Percentiles rank a stretch among this genome's conserved stretches.
Conservation (phyloP, 768 basidiomycete genomes). For the Russula virescens region DNA sequence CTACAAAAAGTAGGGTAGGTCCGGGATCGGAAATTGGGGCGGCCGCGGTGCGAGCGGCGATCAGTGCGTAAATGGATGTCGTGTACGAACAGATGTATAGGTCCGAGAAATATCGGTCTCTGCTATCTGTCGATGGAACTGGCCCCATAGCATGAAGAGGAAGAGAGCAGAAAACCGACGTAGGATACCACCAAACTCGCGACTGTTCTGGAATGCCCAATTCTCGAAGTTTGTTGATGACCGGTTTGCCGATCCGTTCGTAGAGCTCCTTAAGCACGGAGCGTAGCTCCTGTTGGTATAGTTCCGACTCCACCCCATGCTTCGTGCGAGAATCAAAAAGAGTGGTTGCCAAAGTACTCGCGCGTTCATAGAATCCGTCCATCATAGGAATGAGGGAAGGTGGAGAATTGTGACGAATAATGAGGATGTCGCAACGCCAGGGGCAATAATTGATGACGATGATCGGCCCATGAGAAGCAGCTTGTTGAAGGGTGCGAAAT, state of each 20-base stretch:
- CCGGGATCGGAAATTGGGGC: background rate
- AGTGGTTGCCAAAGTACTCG: background rate
- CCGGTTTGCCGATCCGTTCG: constrained; percentile 3
- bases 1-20: constrained; percentile 6
- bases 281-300: background rate
- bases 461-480: background rate
- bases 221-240: constrained; percentile 1
- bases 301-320: background rate
- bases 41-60: background rate
- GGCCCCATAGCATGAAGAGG: constrained; percentile 20
- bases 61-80: constrained; percentile 4
- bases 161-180: constrained; percentile 2
- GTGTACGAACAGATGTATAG: constrained; percentile 20
- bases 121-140: background rate
- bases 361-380: background rate
- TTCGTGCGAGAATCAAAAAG: background rate
- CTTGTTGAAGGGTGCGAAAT: background rate
- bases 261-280: constrained; percentile 1
- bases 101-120: background rate
- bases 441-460: background rate
- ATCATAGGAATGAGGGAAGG: background rate
- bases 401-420: background rate
- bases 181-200: no score
- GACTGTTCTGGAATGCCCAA: background rate
- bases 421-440: constrained; percentile 1